These are phyloP conservation scores for Arachnomyces sp. DNA, from an alignment of 2,329 filamentous ascomycete species.

Conservation along the genomic window DNA sequence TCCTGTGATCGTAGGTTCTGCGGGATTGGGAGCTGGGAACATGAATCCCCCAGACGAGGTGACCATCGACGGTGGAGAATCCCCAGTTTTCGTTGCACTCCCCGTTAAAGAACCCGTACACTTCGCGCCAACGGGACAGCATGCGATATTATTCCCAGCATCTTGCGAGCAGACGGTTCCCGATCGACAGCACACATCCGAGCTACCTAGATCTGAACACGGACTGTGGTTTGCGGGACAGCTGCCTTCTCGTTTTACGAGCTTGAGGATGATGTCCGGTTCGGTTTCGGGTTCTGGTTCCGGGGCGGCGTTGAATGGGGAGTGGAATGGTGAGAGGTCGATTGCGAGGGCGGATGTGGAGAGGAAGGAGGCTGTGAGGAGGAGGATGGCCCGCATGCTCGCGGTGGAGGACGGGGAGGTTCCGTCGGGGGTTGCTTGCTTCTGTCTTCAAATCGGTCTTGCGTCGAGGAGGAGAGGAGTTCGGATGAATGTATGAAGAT, in stretches of 20 bases:
- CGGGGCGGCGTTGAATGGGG: not conserved
- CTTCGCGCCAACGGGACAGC: conserved; percentile 49
- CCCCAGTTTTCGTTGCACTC: conserved; percentile 15
- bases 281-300: not conserved
- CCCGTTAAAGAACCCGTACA: conserved; percentile 49
- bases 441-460: too few relatives aligned
- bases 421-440: too few relatives aligned
- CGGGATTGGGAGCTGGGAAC: conserved; percentile 25
- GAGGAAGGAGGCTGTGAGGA: conserved; percentile 1
- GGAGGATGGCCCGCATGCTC: not conserved
- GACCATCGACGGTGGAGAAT: conserved; percentile 11
- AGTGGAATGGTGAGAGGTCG: conserved; percentile 1
- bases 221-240: conserved; percentile 47
- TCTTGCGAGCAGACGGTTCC: conserved; percentile 49
- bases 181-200: conserved; percentile 48
- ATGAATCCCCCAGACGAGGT: conserved; percentile 24
- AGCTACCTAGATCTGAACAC: conserved; percentile 45
- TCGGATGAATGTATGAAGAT: too few relatives aligned
- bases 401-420: too few relatives aligned
- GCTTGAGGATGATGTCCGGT: conserved; percentile 1
- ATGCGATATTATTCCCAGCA: conserved; percentile 49
- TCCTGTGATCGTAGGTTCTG: conserved; percentile 22
- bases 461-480: too few relatives aligned
- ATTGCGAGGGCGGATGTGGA: not conserved
- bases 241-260: conserved; percentile 19